phyloP scores from a whole-genome alignment of 441 rosid genomes.

The Euphorbia schlechtendalii region DNA sequence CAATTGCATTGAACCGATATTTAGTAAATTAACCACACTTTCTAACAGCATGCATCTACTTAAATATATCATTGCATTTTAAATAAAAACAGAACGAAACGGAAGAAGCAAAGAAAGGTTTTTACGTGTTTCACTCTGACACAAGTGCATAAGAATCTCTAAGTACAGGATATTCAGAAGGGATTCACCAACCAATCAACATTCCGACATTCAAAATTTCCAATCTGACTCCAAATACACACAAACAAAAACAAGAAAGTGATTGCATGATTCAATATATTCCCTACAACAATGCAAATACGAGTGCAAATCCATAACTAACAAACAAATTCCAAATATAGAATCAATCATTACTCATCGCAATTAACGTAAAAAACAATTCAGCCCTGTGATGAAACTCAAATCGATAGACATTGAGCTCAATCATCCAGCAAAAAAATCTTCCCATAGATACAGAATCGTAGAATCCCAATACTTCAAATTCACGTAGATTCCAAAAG shows the following conservation, averaged over 20 bases:
- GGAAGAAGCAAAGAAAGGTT: no score
- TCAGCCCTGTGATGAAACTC: not conserved
- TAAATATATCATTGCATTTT: not conserved
- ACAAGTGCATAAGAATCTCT: not conserved
- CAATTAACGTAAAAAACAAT: not conserved
- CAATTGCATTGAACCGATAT: not conserved
- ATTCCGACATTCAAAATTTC: not conserved
- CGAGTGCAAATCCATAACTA: not conserved
- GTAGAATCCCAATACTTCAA: not conserved
- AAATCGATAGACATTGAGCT: not conserved
- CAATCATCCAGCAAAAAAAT: not conserved
- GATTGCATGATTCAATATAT: not conserved
- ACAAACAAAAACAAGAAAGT: not conserved
- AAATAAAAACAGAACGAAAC: not conserved
- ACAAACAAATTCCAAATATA: not conserved
- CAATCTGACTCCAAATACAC: not conserved
- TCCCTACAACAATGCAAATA: not conserved
- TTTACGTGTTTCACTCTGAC: not conserved
- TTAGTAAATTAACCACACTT: not conserved
- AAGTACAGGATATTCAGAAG: conserved; percentile 6
- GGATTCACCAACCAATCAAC: not conserved
- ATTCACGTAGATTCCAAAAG: not conserved
- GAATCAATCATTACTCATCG: not conserved
- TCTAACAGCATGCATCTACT: not conserved
- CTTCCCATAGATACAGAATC: not conserved